Conservation (phyloP, 1,284 basidiomycete genomes). For the Singerocomus rubriflavus region DNA sequence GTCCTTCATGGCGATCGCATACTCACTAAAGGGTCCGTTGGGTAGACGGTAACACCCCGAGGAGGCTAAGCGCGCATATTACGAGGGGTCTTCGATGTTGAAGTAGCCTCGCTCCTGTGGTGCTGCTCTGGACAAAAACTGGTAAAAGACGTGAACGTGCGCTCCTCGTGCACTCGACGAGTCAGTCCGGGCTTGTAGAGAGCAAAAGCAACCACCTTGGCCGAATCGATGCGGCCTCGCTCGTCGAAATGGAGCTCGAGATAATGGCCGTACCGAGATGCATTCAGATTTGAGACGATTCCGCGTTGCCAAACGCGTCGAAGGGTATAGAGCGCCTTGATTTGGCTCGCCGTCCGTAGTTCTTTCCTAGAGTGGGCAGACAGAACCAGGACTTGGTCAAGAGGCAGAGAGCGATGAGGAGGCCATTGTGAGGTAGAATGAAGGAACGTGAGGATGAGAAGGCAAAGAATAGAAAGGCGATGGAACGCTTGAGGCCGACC, state of each 20-base stretch:
- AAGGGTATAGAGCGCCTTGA: conserved; percentile 77
- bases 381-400: conserved; percentile 78
- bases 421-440: conserved; percentile 36
- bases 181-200: conserved; percentile 84
- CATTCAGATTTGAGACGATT: conserved; percentile 83
- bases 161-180: conserved; percentile 78
- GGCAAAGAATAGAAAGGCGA: background rate
- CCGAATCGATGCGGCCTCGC: conserved; percentile 70
- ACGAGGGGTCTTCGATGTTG: conserved; percentile 78
- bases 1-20: conserved; percentile 81
- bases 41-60: conserved; percentile 86
- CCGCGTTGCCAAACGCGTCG: conserved; percentile 90
- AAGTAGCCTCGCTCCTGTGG: conserved; percentile 75
- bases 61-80: conserved; percentile 79
- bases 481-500: no score
- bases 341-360: conserved; percentile 68
- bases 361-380: conserved; percentile 79
- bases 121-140: conserved; percentile 81
- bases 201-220: conserved; percentile 80
- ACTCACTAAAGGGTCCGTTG: conserved; percentile 82
- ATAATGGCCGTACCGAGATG: conserved; percentile 83
- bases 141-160: conserved; percentile 91
- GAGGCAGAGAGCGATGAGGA: conserved; percentile 48
- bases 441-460: conserved; percentile 21
- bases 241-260: conserved; percentile 88